These are phyloP conservation scores for Nicotiana noctiflora DNA, from an alignment of 257 asterid genomes.

Conservation along the genomic window DNA sequence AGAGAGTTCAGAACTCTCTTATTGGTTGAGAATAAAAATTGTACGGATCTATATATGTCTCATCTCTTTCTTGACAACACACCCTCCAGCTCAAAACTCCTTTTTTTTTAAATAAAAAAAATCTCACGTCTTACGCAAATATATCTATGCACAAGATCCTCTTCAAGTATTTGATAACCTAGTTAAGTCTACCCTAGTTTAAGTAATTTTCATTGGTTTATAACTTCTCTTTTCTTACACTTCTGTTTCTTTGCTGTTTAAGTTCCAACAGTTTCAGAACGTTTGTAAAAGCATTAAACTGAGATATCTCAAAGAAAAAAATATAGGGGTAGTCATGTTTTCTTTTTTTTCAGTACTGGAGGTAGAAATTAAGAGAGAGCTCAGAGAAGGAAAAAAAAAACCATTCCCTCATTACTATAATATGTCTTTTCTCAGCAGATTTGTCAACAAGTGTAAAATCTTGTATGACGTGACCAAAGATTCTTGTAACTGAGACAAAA, in stretches of 20 bases:
- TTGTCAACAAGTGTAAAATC: slow-evolving; percentile 55
- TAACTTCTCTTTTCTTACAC: slow-evolving; percentile 17
- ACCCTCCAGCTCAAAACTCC: not conserved
- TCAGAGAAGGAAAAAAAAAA: not conserved
- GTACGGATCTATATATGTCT: not conserved
- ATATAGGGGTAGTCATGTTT: not conserved
- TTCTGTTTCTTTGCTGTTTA: slow-evolving; percentile 35
- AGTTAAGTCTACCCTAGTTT: slow-evolving; percentile 8
- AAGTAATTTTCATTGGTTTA: slow-evolving; percentile 30
- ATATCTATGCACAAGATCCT: slow-evolving; percentile 9
- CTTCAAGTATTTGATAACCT: slow-evolving; percentile 9
- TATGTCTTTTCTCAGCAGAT: slow-evolving; percentile 32
- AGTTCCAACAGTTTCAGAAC: slow-evolving; percentile 28
- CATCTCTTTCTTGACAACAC: not conserved
- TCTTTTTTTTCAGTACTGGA: not conserved
- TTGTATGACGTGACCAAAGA: slow-evolving; percentile 67
- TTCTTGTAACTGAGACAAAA: slow-evolving; percentile 40
- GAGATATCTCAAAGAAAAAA: slow-evolving; percentile 15
- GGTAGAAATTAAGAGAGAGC: not conserved
- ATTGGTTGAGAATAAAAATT: slow-evolving; percentile 39
- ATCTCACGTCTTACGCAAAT: not conserved
- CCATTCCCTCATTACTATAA: not conserved
- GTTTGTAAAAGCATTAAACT: slow-evolving; percentile 30
- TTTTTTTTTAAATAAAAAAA: not conserved
- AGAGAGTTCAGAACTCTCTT: slow-evolving; percentile 34